Base-by-base conservation (phyloP, 768 basidiomycete species). In the Amyloporia xantha region DNA sequence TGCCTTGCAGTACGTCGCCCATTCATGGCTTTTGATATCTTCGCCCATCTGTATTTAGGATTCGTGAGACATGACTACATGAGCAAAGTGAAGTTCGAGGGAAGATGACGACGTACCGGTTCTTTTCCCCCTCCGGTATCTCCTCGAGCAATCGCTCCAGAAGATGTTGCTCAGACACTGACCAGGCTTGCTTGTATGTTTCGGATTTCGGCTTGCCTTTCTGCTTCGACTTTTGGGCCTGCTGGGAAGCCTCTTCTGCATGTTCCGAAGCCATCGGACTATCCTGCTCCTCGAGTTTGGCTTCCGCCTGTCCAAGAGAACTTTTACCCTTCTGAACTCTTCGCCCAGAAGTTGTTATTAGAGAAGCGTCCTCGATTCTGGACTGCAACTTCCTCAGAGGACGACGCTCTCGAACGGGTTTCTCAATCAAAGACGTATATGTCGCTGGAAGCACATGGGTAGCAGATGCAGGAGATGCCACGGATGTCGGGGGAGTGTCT, bases 121-220 rank as follows among this genome's bases (percentile, higher is more conserved):
- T 82, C 62, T 81, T 79, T 66, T 86, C 84, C 19, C 82, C 82
- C 12, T 81, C 82, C 0, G 89, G 89, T 40, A 88, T 84, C 63
- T 87, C 76, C 44, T 84, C 82, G 45, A 91, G 62, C 39, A 89
- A 66, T 23, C 78, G 76, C 60, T 91, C 89, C 1, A 91, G 74
- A 13, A 86, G 67, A 54, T 86, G 83, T 55, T 91, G 89, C 59
- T 90, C 88, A 0, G 76, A 77, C 19, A 80, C 70, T 2, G 81
- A 77, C 89, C 88, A 91, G 1, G 83, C 75, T 51, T 84, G 81
- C 61, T 90, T 90, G 68, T 86, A 91, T n/a, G 87, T 90, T 54
- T 87, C 84, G 0, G 82, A 71, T 57, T 74, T 78, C 1, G 72
- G 69, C 50, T 78, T 67, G 28, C 54, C 53, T 39, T 56, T 56